Evolutionary conservation across 805 yeast genomes (phyloP), one percentile per base, ranked within the genome.

Genomic region (Kurtzmaniella cleridarum): DNA sequence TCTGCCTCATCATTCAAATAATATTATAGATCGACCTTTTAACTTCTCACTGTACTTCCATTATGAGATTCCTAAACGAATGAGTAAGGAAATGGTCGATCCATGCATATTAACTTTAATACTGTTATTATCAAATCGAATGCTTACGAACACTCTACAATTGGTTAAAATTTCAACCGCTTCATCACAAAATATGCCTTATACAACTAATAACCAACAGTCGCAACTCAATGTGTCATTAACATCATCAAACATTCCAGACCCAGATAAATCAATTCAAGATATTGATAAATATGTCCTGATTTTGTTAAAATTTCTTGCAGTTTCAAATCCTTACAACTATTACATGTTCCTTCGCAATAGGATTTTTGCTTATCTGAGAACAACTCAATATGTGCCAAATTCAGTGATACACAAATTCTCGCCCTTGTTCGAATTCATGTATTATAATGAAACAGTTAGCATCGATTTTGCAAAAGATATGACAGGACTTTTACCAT

Each of bases 271-370:
- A 5, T 41, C 42, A 39, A 39, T 59, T 23, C 46, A 46, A 10
- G 64, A 61, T 26, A 62, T 68, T 31, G 73, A 68, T 47, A 37
- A 40, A n/a, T 49, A 58, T 38, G 45, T 60, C 13, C 63, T 59
- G 42, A 41, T 55, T 11, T 50, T 62, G 15, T 46, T 65, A 31
- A 53, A 64, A 33, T 67, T 54, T 38, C 42, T 68, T 10, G 66
- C 71, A 1, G 54, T 64, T 1, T 54, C 73, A 3, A 64, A 64
- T 43, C 65, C 73, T 1, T 36, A 34, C 2, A 57, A 56, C 3
- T 67, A 63, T 42, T 58, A 51, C 38, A 41, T 44, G 20, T 66
- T 53, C 38, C 33, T 64, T 8, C 39, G 48, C 24, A 33, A 42
- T 1, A 59, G 56, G 27, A 35, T 67, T 4, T 59, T 64, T 39